Conservation (phyloP, 2,329 filamentous ascomycete genomes). For the Fusarium chuoi region DNA sequence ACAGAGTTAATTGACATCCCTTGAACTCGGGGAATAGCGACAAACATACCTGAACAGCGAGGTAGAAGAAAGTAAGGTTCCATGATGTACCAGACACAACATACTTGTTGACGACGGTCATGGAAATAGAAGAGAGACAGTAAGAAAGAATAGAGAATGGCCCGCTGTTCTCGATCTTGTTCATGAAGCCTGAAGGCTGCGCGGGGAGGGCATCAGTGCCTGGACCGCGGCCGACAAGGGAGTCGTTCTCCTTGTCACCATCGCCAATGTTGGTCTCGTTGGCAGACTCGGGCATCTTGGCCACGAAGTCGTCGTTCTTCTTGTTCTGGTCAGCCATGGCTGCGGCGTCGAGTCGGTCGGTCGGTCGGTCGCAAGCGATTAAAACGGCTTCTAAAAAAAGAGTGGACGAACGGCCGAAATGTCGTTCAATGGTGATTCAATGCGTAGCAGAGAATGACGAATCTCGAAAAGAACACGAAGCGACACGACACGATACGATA, state of each 20-base stretch:
- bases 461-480: constrained; percentile 6
- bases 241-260: constrained; percentile 36
- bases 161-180: constrained; percentile 76
- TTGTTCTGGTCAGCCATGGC: constrained; percentile 36
- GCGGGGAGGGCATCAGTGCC: constrained; percentile 32
- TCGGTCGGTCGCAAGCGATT: constrained; percentile 15
- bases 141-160: constrained; percentile 86
- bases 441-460: constrained; percentile 11
- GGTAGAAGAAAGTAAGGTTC: constrained; percentile 96
- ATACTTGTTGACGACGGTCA: constrained; percentile 99
- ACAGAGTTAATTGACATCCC: background rate
- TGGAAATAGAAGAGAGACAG: constrained; percentile 93
- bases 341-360: background rate
- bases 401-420: constrained; percentile 38
- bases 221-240: constrained; percentile 34
- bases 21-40: background rate
- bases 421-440: constrained; percentile 33
- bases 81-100: constrained; percentile 90
- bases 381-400: constrained; percentile 21
- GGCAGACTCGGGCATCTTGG: constrained; percentile 27
- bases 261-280: constrained; percentile 31
- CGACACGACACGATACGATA: background rate
- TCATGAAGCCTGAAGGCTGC: constrained; percentile 24
- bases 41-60: constrained; percentile 83
- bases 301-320: constrained; percentile 40